These are phyloP conservation scores for Perilla frutescens DNA, from an alignment of 257 asterid genomes.

Conservation along the genomic window DNA sequence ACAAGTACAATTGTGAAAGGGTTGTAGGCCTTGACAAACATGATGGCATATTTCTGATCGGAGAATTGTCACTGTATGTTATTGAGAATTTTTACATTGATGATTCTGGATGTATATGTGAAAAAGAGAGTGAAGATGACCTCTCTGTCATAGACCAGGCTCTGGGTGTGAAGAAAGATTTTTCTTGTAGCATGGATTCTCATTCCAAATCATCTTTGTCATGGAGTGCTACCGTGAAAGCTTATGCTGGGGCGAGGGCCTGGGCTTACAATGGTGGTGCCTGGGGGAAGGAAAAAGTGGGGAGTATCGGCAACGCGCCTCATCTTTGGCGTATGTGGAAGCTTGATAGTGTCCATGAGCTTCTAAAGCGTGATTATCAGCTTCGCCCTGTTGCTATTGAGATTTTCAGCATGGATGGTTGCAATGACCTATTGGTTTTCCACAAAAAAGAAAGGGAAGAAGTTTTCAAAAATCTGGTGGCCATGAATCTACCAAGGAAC, in stretches of 20 bases:
- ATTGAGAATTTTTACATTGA: conserved; percentile 95
- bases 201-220: conserved; percentile 84
- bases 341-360: conserved; percentile 96
- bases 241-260: conserved; percentile 90
- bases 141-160: conserved; percentile 97
- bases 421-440: conserved; percentile 97
- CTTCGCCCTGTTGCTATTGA: conserved; percentile 99
- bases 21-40: conserved; percentile 98
- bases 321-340: conserved; percentile 99
- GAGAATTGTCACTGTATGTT: conserved; percentile 85
- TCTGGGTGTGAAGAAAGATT: conserved; percentile 93
- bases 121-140: conserved; percentile 91
- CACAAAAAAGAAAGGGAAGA: conserved; percentile 98
- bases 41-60: conserved; percentile 93
- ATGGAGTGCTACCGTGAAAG: conserved; percentile 79
- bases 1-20: conserved; percentile 95
- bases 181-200: conserved; percentile 83
- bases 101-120: conserved; percentile 90
- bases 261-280: conserved; percentile 99
- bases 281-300: conserved; percentile 97
- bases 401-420: conserved; percentile 99
- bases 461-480: conserved; percentile 88
- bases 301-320: conserved; percentile 78
- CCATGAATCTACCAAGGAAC: conserved; percentile 98
- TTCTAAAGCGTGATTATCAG: conserved; percentile 97